Percentiles rank a stretch among this genome's conserved stretches.
phyloP scores from a whole-genome alignment of 345 rosid genomes.

The Lumnitzera racemosa region DNA sequence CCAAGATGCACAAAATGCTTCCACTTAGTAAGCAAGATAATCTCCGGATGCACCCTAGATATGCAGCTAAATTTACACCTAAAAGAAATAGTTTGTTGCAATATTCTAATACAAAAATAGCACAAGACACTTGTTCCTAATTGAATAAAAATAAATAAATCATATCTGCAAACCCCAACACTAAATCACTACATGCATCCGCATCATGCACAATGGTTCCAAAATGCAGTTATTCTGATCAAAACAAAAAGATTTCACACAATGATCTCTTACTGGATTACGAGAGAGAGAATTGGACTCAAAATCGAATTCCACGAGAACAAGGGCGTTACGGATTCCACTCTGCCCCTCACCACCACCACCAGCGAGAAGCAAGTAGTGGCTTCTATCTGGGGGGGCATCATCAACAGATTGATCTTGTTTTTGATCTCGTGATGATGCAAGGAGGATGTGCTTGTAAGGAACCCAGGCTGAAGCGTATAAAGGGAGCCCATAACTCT shows the following conservation, averaged over 20 bases:
- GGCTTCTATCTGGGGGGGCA: slow-evolving; percentile 1
- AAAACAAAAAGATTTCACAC: background rate
- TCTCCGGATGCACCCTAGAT: background rate
- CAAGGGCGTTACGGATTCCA: slow-evolving; percentile 71
- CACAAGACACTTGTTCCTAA: too few species aligned
- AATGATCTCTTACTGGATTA: slow-evolving; percentile 48
- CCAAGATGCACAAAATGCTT: background rate
- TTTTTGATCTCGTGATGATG: slow-evolving; percentile 25
- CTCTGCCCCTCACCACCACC: slow-evolving; percentile 88
- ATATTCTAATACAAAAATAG: too few species aligned
- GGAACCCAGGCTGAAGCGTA: slow-evolving; percentile 76
- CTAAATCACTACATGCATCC: too few species aligned
- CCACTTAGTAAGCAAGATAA: background rate
- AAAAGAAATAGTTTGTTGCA: too few species aligned
- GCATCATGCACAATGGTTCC: too few species aligned
- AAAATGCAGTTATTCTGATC: background rate
- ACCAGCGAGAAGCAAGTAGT: slow-evolving; percentile 53
- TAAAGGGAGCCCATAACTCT: slow-evolving; percentile 79
- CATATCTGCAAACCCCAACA: too few species aligned
- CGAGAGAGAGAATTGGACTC: slow-evolving; percentile 52
- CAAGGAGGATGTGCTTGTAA: slow-evolving; percentile 27
- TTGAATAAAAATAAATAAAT: too few species aligned
- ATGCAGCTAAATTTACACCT: background rate
- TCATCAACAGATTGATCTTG: background rate
- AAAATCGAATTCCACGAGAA: slow-evolving; percentile 45